Percentiles rank a stretch among this genome's conserved stretches.
Conservation (phyloP, 2,329 filamentous ascomycete genomes). For the Pseudogymnoascus sp. region DNA sequence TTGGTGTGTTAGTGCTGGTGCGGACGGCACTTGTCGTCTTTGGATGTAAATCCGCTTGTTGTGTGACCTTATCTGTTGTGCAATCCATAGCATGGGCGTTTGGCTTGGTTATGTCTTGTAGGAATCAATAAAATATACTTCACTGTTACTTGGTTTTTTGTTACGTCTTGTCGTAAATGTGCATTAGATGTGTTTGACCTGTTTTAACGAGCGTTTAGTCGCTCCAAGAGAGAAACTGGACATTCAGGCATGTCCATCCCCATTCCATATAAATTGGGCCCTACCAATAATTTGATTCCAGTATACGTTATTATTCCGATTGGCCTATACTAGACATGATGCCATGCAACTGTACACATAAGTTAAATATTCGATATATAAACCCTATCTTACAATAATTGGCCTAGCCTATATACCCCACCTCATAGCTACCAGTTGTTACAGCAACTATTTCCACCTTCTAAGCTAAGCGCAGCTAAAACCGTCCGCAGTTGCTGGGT, state of each 20-base stretch:
- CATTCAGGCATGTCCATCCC: neutral
- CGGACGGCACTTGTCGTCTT: constrained; percentile 83
- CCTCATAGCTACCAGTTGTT: neutral
- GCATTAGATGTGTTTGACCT: neutral
- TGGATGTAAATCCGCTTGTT: constrained; percentile 52
- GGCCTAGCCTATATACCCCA: neutral
- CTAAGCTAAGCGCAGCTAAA: neutral
- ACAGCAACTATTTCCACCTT: neutral
- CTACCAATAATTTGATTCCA: neutral
- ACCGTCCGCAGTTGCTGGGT: neutral
- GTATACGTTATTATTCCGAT: neutral
- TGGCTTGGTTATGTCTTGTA: constrained; percentile 7
- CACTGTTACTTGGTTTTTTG: neutral
- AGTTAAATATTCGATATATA: neutral
- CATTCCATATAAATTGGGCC: neutral
- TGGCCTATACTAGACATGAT: neutral
- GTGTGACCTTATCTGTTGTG: constrained; percentile 3
- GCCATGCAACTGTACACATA: neutral
- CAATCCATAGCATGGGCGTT: constrained; percentile 9
- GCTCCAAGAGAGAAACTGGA: neutral
- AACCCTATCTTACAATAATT: neutral
- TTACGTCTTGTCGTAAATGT: neutral
- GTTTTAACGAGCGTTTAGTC: neutral
- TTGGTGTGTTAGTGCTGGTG: constrained; percentile 89
- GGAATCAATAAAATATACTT: constrained; percentile 9